phyloP scores from a whole-genome alignment of 495 filamentous ascomycete species.

The Annulohypoxylon stygium region DNA sequence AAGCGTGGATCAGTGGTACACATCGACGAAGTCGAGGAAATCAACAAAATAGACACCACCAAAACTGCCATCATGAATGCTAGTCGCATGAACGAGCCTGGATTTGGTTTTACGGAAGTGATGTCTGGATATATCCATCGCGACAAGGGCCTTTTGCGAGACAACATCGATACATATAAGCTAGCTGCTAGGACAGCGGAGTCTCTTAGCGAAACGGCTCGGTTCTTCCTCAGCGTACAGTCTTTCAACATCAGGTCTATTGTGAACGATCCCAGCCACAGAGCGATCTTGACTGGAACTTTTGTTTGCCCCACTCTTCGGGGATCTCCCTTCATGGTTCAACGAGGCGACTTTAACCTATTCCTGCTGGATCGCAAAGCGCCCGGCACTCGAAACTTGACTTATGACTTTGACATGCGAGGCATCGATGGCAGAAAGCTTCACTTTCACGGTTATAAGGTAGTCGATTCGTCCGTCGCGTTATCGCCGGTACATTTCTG shows the following conservation, averaged over 20 bases:
- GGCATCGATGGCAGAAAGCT: constrained; percentile 64
- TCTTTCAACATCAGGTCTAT: constrained; percentile 62
- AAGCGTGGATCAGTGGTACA: constrained; percentile 22
- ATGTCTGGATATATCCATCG: constrained; percentile 73
- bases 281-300: constrained; percentile 70
- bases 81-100: constrained; percentile 57
- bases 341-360: constrained; percentile 69
- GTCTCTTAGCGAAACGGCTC: constrained; percentile 65
- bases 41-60: constrained; percentile 51
- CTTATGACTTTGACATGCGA: constrained; percentile 72
- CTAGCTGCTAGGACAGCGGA: constrained; percentile 66
- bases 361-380: constrained; percentile 66
- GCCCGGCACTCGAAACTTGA: constrained; percentile 69
- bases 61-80: constrained; percentile 59
- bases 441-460: constrained; percentile 72
- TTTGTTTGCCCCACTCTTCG: constrained; percentile 70
- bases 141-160: constrained; percentile 60
- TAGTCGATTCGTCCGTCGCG: constrained; percentile 70
- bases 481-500: constrained; percentile 67
- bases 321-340: constrained; percentile 71
- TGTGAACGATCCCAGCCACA: constrained; percentile 62
- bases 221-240: constrained; percentile 72
- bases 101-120: constrained; percentile 72
- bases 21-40: constrained; percentile 48
- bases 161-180: constrained; percentile 65